A percentile compares a stretch with the other conserved stretches of the same genome.
These are phyloP conservation scores for Panicum hallii DNA, from an alignment of 202 grass and related monocot species.

Conservation along the genomic window DNA sequence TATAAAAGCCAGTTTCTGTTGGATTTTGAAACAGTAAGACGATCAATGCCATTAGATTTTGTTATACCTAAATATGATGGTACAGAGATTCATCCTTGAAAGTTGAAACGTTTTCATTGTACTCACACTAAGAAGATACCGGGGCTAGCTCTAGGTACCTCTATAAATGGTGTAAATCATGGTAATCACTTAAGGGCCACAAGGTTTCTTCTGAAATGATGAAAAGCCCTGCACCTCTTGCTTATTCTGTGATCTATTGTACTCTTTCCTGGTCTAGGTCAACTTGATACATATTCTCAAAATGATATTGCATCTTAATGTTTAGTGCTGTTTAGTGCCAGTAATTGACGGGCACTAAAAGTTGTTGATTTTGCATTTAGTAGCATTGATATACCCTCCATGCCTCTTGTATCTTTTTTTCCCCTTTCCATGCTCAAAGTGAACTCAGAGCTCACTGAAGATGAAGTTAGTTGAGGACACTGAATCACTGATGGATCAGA, in stretches of 20 bases:
- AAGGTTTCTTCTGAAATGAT: neutral
- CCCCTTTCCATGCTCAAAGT: neutral
- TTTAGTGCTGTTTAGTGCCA: neutral
- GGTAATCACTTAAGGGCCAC: neutral
- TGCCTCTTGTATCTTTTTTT: neutral
- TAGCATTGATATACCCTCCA: neutral
- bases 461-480: neutral
- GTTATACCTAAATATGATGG: neutral
- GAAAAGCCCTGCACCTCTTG: neutral
- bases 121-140: neutral
- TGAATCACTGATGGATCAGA: constrained; percentile 1
- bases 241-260: constrained; percentile 2
- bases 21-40: neutral
- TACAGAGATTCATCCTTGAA: neutral
- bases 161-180: neutral
- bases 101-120: neutral
- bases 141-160: neutral
- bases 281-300: neutral
- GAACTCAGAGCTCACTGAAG: neutral
- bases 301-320: constrained; percentile 16
- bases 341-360: neutral
- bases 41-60: neutral
- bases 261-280: constrained; percentile 5
- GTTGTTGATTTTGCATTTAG: neutral
- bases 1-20: neutral